Percentiles rank a stretch among this genome's conserved stretches.
phyloP scores from a whole-genome alignment of 257 asterid species.

The Echites panduratus region DNA sequence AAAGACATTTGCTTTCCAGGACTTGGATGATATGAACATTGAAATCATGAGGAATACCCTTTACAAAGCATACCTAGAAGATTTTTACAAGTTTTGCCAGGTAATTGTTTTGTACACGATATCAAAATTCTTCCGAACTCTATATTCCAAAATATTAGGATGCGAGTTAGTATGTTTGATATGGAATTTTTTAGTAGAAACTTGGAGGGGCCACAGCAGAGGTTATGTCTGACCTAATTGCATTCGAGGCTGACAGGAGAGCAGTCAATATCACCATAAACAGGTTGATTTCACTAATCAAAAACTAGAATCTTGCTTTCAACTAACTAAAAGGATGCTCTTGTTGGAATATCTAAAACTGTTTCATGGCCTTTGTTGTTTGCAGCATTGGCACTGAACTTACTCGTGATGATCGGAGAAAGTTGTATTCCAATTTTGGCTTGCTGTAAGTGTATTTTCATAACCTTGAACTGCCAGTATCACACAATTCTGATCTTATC shows the following conservation, averaged over 20 bases:
- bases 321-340: neutral
- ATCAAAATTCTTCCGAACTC: constrained; percentile 14
- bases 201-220: constrained; percentile 94
- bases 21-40: constrained; percentile 94
- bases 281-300: constrained; percentile 40
- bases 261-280: constrained; percentile 91
- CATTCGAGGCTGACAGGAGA: constrained; percentile 94
- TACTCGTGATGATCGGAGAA: constrained; percentile 87
- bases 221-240: constrained; percentile 84
- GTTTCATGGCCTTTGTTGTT: constrained; percentile 9
- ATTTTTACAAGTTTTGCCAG: constrained; percentile 82
- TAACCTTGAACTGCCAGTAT: neutral
- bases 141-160: neutral
- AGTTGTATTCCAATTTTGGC: constrained; percentile 83
- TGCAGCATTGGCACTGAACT: constrained; percentile 97
- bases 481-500: neutral
- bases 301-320: neutral
- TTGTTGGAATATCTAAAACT: neutral
- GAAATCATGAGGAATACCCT: constrained; percentile 95
- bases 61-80: constrained; percentile 93
- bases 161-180: constrained; percentile 16
- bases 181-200: constrained; percentile 47
- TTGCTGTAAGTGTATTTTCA: constrained; percentile 61
- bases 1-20: constrained; percentile 34
- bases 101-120: constrained; percentile 25